Evolutionary conservation across 73 alveolate species (phyloP), one percentile per base, ranked within the genome.

Genomic region (Symbiodinium natans): DNA sequence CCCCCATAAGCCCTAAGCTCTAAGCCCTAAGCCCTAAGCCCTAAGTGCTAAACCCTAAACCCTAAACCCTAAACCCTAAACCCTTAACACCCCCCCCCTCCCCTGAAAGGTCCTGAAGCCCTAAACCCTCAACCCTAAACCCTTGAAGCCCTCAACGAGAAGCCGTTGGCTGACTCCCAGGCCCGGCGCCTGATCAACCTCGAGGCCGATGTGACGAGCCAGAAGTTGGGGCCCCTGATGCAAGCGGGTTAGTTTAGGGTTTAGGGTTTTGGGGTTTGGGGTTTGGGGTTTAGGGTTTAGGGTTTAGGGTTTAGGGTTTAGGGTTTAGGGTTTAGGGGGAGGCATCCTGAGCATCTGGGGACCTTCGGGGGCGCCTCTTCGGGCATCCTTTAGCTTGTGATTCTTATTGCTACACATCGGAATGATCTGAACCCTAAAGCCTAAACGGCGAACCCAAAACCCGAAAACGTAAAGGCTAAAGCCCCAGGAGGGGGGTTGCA

Each of bases 161-260:
- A 46, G 59, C 59, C 13, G 6, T 56, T 2, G 31, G 15, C 75
- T 31, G 19, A 25, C 6, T 10, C 75, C 75, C 59, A 73, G 84
- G 84, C 84, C 43, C 84, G 84, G 41, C 40, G 84, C 13, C 84
- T 73, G 21, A 73, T 73, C 43, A 73, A 73, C 41, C 84, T 73
- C n/a, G 84, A 73, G 84, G 84, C 84, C 23, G 84, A 73, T 33
- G 84, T 73, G 43, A 31, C 84, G 23, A 73, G 43, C 19, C 84
- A 73, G 23, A 73, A 34, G 82, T 27, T 9, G 38, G 84, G 42
- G 77, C 34, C 34, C 34, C 7, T 11, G 0, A 7, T 27, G 27
- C 11, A 59, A 6, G 21, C 6, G 77, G 77, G 77, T 7, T 59
- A 6, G 38, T 59, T 59, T 59, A 6, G 5, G 77, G 77, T 19